Evolutionary conservation across 2,329 filamentous ascomycete species (phyloP), one percentile per base, ranked within the genome.

Genomic region (Curvularia lunata): DNA sequence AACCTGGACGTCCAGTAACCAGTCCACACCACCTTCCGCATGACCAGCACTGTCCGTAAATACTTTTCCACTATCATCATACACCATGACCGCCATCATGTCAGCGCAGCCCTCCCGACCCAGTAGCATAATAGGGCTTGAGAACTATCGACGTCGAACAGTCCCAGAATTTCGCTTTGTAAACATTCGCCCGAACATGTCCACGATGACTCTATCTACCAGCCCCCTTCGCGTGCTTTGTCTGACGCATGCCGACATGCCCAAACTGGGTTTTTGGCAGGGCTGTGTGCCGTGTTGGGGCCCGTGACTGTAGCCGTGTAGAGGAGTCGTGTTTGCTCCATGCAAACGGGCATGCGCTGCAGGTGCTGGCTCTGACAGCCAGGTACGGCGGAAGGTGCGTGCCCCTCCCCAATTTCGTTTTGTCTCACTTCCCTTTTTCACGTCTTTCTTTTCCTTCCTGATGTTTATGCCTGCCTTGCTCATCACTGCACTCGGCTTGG

Each of bases 1-100:
- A 67, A 63, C 69, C 66, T 64, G 73, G 72, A 70, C 71, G 62
- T 73, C 69, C 72, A 70, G 68, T 68, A 72, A 71, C 70, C 71
- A 74, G 67, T 73, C 67, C 63, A 69, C 74, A 75, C 63, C 66
- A 71, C 63, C 25, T 67, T 61, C 68, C 72, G 64, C 73, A 68
- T 70, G 66, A 64, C 61, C 72, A 72, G 56, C 69, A 71, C 65
- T 72, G 61, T 72, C 65, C 65, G 34, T 73, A 70, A 69, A 70
- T 72, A 73, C 66, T 69, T 61, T 66, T 64, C 73, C 66, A 66
- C 21, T 25, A 42, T 42, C 28, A 47, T 69, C 70, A 69, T 70
- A 61, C 62, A 64, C 67, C 61, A 66, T 75, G 62, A 66, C 58
- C 66, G 58, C 71, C 52, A 66, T 54, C 57, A 57, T 71, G 68